These are phyloP conservation scores for Cucumis melo DNA, from an alignment of 306 rosid genomes.

Conservation along the genomic window DNA sequence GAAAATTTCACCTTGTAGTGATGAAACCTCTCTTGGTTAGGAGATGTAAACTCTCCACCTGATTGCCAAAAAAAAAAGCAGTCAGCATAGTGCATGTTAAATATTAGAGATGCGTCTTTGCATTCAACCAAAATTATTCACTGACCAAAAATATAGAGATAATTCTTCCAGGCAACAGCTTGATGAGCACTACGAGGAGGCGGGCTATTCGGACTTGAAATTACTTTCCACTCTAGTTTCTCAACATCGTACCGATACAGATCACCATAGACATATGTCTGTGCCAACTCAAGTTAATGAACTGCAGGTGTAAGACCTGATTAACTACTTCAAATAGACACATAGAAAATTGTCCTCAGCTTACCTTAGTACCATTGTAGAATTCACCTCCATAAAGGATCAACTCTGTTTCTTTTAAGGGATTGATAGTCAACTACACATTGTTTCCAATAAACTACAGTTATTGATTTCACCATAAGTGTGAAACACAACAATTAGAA, in stretches of 20 bases:
- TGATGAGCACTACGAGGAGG: slow-evolving; percentile 99
- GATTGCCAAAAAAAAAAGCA: background rate
- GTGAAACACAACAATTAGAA: background rate
- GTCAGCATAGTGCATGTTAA: background rate
- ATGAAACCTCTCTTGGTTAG: slow-evolving; percentile 96
- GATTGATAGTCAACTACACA: slow-evolving; percentile 68
- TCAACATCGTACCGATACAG: slow-evolving; percentile 76
- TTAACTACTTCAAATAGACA: background rate
- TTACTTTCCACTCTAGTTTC: slow-evolving; percentile 79
- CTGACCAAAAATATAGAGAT: slow-evolving; percentile 74
- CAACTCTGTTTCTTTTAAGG: slow-evolving; percentile 85
- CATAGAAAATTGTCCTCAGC: background rate
- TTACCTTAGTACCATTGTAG: slow-evolving; percentile 89
- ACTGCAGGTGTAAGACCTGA: slow-evolving; percentile 1
- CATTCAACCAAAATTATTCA: background rate
- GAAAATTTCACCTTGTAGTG: slow-evolving; percentile 71
- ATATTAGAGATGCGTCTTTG: background rate
- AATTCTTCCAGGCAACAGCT: slow-evolving; percentile 93
- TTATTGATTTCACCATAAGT: background rate
- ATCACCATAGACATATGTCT: slow-evolving; percentile 89
- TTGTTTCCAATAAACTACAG: background rate
- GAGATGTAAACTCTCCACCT: slow-evolving; percentile 98
- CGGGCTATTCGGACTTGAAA: slow-evolving; percentile 94
- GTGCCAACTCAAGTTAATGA: slow-evolving; percentile 15
- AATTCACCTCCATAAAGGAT: slow-evolving; percentile 91